These are phyloP conservation scores for Beauveria pseudobassiana DNA, from an alignment of 2,329 filamentous ascomycete species.

Conservation along the genomic window DNA sequence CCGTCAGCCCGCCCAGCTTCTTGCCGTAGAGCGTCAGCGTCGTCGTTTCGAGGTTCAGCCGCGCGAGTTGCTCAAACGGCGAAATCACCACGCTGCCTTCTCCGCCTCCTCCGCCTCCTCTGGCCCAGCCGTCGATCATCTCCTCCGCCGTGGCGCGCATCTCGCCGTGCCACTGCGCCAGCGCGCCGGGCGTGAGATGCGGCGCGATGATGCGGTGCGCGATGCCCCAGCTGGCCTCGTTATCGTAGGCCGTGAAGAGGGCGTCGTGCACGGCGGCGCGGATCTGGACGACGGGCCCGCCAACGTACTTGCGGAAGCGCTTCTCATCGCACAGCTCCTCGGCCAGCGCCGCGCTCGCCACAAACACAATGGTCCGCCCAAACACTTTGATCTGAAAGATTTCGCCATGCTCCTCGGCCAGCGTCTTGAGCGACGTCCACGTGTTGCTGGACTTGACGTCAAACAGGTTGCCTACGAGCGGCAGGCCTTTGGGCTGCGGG, in stretches of 20 bases:
- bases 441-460: conserved; percentile 28
- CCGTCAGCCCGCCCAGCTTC: conserved; percentile 38
- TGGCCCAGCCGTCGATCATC: conserved; percentile 42
- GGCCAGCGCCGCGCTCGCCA: conserved; percentile 40
- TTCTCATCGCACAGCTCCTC: conserved; percentile 45
- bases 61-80: conserved; percentile 42
- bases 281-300: conserved; percentile 45
- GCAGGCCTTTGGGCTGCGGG: conserved; percentile 26
- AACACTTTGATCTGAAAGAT: conserved; percentile 32
- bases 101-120: conserved; percentile 23
- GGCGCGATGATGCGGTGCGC: conserved; percentile 46
- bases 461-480: conserved; percentile 30
- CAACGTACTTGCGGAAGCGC: conserved; percentile 47
- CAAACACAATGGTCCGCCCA: conserved; percentile 31
- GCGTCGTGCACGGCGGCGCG: conserved; percentile 41
- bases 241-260: conserved; percentile 44
- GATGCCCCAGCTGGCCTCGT: conserved; percentile 42
- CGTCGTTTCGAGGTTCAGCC: conserved; percentile 44
- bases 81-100: conserved; percentile 29
- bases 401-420: conserved; percentile 28
- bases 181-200: conserved; percentile 26
- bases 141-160: conserved; percentile 43
- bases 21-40: conserved; percentile 45
- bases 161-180: conserved; percentile 34
- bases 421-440: conserved; percentile 29